Percentiles rank a stretch among this genome's conserved stretches.
phyloP scores from a whole-genome alignment of 2,329 filamentous ascomycete species.

The Pezicula neosporulosa region DNA sequence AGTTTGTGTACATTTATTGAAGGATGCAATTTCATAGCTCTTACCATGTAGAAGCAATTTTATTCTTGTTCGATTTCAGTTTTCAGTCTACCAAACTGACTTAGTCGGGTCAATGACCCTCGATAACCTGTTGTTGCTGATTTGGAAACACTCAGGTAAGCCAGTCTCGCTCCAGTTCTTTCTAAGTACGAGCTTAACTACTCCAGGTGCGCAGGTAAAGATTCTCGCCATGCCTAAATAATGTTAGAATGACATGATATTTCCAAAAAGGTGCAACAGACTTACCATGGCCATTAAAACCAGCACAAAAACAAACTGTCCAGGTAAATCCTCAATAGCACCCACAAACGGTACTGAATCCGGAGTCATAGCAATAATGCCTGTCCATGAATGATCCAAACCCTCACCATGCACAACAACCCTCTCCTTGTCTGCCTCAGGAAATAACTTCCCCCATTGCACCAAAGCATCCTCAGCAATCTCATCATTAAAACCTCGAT shows the following conservation, averaged over 20 bases:
- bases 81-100: background rate
- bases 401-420: conserved; percentile 36
- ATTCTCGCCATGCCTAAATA: conserved; percentile 36
- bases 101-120: background rate
- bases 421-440: conserved; percentile 15
- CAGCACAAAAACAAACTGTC: conserved; percentile 46
- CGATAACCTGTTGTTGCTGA: background rate
- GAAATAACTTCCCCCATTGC: conserved; percentile 33
- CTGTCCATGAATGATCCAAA: conserved; percentile 42
- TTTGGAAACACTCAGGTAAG: conserved; percentile 32
- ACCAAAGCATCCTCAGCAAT: conserved; percentile 33
- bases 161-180: conserved; percentile 35
- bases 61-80: too few relatives aligned
- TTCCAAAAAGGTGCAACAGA: conserved; percentile 1
- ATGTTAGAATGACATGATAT: background rate
- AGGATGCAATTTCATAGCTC: background rate
- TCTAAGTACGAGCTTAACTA: conserved; percentile 38
- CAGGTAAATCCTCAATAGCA: conserved; percentile 33
- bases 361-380: conserved; percentile 43
- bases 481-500: conserved; percentile 36
- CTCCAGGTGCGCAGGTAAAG: conserved; percentile 41
- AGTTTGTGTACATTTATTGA: conserved; percentile 62
- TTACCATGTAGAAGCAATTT: too few relatives aligned
- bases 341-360: conserved; percentile 46
- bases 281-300: conserved; percentile 45